These are phyloP conservation scores for Schizosaccharomyces osmophilus DNA, from an alignment of 805 yeast species.

Conservation along the genomic window DNA sequence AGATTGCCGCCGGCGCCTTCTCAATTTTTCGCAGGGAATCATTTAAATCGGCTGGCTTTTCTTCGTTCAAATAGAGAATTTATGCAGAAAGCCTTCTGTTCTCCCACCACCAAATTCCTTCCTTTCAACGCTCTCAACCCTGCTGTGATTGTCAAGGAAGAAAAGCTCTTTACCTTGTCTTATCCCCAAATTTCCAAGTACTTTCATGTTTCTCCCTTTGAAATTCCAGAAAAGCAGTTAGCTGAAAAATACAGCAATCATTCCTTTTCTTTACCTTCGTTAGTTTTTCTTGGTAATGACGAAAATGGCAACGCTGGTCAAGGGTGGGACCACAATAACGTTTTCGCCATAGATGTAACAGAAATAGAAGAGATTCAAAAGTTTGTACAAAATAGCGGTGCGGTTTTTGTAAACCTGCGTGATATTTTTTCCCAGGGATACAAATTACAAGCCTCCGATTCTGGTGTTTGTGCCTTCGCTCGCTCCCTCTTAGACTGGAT, in stretches of 20 bases:
- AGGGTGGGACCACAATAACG: slow-evolving; percentile 21
- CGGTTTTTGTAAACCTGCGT: neutral
- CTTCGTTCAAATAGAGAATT: slow-evolving; percentile 31
- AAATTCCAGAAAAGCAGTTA: slow-evolving; percentile 9
- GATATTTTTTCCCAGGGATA: neutral
- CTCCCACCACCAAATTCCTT: slow-evolving; percentile 26
- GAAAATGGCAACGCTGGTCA: slow-evolving; percentile 9
- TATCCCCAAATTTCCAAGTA: slow-evolving; percentile 13
- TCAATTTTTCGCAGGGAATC: slow-evolving; percentile 23
- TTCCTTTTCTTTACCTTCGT: slow-evolving; percentile 6
- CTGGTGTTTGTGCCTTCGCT: slow-evolving; percentile 32
- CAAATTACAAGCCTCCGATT: neutral
- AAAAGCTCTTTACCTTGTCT: slow-evolving; percentile 15
- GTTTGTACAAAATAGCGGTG: neutral
- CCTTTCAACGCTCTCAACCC: slow-evolving; percentile 15
- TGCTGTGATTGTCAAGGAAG: slow-evolving; percentile 5
- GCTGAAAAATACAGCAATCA: slow-evolving; percentile 14
- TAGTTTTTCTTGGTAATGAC: slow-evolving; percentile 27
- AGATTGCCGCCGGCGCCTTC: neutral
- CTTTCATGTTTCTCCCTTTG: slow-evolving; percentile 15
- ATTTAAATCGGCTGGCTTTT: slow-evolving; percentile 40
- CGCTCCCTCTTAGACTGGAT: slow-evolving; percentile 75
- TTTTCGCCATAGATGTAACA: slow-evolving; percentile 4
- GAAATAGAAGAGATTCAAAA: neutral
- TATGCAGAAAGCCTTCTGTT: slow-evolving; percentile 21